Percentiles rank a stretch among this genome's conserved stretches.
Conservation (phyloP, 257 asterid genomes). For the Voacanga thouarsii region DNA sequence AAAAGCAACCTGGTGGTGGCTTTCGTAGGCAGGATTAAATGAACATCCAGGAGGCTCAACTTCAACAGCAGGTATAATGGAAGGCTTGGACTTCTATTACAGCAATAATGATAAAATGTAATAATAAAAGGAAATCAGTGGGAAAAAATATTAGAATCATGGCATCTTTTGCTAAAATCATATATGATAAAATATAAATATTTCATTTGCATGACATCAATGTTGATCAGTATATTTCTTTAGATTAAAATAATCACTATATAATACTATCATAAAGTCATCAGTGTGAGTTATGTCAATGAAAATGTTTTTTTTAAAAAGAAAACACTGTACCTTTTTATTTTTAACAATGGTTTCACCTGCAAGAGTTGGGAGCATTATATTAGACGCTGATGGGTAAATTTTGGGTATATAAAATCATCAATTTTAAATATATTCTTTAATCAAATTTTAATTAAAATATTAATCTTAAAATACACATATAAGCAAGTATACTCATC, state of each 20-base stretch:
- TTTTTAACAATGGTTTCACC: conserved; percentile 44
- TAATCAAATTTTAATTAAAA: too few species aligned
- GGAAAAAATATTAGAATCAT: too few species aligned
- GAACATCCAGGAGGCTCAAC: conserved; percentile 93
- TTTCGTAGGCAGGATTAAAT: conserved; percentile 77
- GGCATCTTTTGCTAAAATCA: too few species aligned
- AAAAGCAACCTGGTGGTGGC: conserved; percentile 72
- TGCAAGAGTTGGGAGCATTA: conserved; percentile 29
- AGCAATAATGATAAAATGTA: neutral
- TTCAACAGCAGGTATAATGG: conserved; percentile 88
- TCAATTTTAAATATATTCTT: too few species aligned
- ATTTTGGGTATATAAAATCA: too few species aligned
- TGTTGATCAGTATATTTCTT: too few species aligned
- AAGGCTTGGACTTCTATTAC: conserved; percentile 64
- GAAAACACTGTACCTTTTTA: conserved; percentile 47
- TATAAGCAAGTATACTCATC: too few species aligned
- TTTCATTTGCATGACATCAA: too few species aligned
- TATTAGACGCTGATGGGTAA: too few species aligned
- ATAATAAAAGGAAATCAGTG: neutral
- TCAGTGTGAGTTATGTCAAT: neutral
- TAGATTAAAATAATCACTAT: too few species aligned
- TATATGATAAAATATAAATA: too few species aligned
- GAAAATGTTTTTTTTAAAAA: neutral
- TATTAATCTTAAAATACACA: too few species aligned
- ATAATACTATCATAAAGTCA: neutral